Base-by-base conservation (phyloP, 2,329 filamentous ascomycete genomes). In the Clarireedia sp. region DNA sequence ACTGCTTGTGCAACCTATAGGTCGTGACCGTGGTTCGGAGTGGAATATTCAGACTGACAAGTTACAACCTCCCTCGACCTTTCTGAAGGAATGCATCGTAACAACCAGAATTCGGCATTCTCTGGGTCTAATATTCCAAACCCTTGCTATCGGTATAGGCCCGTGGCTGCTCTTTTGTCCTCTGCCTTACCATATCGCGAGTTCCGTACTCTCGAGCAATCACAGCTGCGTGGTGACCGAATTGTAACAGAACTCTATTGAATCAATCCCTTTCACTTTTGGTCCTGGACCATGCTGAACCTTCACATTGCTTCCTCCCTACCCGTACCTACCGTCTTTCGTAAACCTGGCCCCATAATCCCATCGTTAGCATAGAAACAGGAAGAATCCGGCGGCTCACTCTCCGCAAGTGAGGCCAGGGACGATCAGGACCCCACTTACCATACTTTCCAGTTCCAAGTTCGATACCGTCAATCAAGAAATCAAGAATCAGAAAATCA, bases 361-460 rank as follows among this genome's bases (percentile, higher is more conserved):
- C 29, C 12, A 29, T 33, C 26, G 23, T 45, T 23, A 21, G 21
- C 14, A 54, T 8, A 17, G 47, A 47, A 36, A 49, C 33, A 40
- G 16, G 16, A 16, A 36, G 2, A 40, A n/a, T 10, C 8, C 52
- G 52, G 52, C 45, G 45, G 45, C 52, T 49, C 37, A 29, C 36
- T 23, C 49, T 52, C 45, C 52, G 52, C 14, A 37, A 49, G 6
- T 45, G 17, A 43, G n/a, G 45, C 14, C 36, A 54, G 52, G 37
- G 14, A 41, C 33, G 51, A 49, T 43, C 45, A 37, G 52, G 37
- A 43, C 52, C 37, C 51, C 51, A 49, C 45, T 49, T 48, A 19
- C 51, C 17, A 14, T 33, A 49, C 44, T 23, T 43, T 48, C 23
- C 24, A 43, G 51, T 29, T n/a, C 23, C 16, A 26, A 41, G 47